phyloP scores from a whole-genome alignment of 108 stramenopile genomes.

The Cyclotella cryptica region DNA sequence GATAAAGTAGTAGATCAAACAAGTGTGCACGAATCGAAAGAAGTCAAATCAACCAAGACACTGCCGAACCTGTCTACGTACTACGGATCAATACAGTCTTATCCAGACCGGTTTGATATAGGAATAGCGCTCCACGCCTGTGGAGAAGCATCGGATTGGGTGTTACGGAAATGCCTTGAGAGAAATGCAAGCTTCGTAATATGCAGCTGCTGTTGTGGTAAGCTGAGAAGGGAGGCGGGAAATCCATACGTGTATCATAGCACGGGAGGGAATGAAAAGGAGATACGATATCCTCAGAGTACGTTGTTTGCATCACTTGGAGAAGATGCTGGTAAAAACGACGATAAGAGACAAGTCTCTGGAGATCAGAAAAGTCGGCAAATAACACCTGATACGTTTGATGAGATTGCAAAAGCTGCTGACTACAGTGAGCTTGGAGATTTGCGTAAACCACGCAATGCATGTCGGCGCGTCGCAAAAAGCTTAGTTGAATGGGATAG shows the following conservation, averaged over 20 bases:
- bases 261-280: conserved; percentile 60
- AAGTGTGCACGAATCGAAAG: conserved; percentile 3
- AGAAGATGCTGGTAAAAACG: neutral
- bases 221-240: conserved; percentile 39
- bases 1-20: conserved; percentile 19
- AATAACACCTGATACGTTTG: conserved; percentile 56
- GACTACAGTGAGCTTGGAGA: conserved; percentile 71
- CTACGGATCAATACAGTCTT: conserved; percentile 66
- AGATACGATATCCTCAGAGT: conserved; percentile 76
- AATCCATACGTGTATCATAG: conserved; percentile 83
- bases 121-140: conserved; percentile 75
- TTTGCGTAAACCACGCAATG: conserved; percentile 57
- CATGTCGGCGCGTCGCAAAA: conserved; percentile 77
- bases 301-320: conserved; percentile 41
- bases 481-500: conserved; percentile 80
- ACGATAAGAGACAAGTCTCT: conserved; percentile 20
- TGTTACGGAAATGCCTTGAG: conserved; percentile 58
- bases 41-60: conserved; percentile 14
- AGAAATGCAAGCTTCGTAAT: conserved; percentile 56
- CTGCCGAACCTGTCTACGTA: conserved; percentile 67
- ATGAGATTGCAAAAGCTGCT: conserved; percentile 75
- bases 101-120: conserved; percentile 60
- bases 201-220: conserved; percentile 83
- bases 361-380: neutral
- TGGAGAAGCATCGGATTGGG: conserved; percentile 80